Evolutionary conservation across 2,329 filamentous ascomycete genomes (phyloP).

Genomic region (Corinectria fuckeliana): DNA sequence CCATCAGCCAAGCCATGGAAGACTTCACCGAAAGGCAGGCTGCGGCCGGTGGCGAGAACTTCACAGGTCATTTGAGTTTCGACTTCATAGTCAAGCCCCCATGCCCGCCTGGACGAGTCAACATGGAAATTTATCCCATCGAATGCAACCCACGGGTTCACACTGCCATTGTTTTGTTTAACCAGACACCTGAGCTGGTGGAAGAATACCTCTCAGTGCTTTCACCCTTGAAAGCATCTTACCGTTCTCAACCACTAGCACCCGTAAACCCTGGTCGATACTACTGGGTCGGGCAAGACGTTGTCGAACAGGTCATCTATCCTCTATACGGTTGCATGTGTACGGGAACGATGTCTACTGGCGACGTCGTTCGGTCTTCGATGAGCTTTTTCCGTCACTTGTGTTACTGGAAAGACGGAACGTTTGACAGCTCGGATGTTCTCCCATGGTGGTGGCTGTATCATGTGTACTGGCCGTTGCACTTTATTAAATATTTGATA

Average conservation of each 20-base stretch:
- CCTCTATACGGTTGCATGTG: constrained; percentile 47
- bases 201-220: constrained; percentile 61
- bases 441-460: constrained; percentile 63
- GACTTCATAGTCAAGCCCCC: constrained; percentile 65
- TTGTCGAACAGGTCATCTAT: constrained; percentile 58
- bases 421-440: constrained; percentile 61
- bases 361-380: constrained; percentile 33
- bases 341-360: constrained; percentile 26
- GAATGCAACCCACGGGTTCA: constrained; percentile 76
- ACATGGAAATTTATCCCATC: constrained; percentile 62
- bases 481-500: constrained; percentile 54
- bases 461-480: constrained; percentile 61
- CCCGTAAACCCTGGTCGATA: constrained; percentile 39
- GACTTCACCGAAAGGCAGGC: constrained; percentile 68
- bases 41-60: constrained; percentile 49
- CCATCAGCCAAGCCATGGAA: constrained; percentile 65
- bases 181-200: constrained; percentile 52
- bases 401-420: constrained; percentile 60
- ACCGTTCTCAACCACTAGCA: constrained; percentile 23
- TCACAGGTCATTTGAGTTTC: constrained; percentile 77
- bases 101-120: neutral
- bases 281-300: constrained; percentile 74
- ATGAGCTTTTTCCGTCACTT: constrained; percentile 46
- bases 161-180: constrained; percentile 70
- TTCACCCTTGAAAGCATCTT: constrained; percentile 16